A percentile compares a stretch with the other conserved stretches of the same genome.
These are phyloP conservation scores for Sodiomyces alkalinus DNA, from an alignment of 2,329 filamentous ascomycete species.

Conservation along the genomic window DNA sequence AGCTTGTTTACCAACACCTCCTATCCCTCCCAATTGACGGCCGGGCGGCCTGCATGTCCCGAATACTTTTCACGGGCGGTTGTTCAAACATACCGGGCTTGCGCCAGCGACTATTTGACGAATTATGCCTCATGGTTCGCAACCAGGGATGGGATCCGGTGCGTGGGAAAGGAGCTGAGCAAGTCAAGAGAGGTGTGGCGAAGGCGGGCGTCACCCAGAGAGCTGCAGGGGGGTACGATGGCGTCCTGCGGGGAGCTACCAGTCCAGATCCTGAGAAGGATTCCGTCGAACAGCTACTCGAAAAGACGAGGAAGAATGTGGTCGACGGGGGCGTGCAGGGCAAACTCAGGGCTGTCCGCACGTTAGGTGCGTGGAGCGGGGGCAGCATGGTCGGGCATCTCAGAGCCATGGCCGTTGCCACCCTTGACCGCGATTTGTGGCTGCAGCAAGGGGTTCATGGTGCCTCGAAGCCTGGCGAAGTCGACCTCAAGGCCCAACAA, in stretches of 20 bases:
- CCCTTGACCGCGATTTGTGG: conserved; percentile 59
- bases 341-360: conserved; percentile 48
- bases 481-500: conserved; percentile 41
- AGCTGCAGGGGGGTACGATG: conserved; percentile 12
- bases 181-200: conserved; percentile 29
- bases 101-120: conserved; percentile 59
- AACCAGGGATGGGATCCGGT: conserved; percentile 65
- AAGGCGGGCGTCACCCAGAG: conserved; percentile 12
- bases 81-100: conserved; percentile 67
- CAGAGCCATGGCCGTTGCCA: conserved; percentile 52
- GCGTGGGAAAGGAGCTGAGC: conserved; percentile 50
- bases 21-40: conserved; percentile 68
- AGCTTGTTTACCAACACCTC: conserved; percentile 62
- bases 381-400: conserved; percentile 56
- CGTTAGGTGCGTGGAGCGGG: conserved; percentile 59
- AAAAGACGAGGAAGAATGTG: conserved; percentile 19
- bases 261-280: conserved; percentile 34
- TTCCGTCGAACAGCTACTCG: conserved; percentile 41
- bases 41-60: conserved; percentile 71
- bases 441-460: conserved; percentile 49
- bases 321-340: conserved; percentile 38
- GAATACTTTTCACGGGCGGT: conserved; percentile 75
- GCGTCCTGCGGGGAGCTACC: conserved; percentile 24
- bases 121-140: conserved; percentile 52
- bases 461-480: conserved; percentile 42